A percentile compares a stretch with the other conserved stretches of the same genome.
Evolutionary conservation across 495 filamentous ascomycete species (phyloP).

Genomic region (Sphaerosporella brunnea): DNA sequence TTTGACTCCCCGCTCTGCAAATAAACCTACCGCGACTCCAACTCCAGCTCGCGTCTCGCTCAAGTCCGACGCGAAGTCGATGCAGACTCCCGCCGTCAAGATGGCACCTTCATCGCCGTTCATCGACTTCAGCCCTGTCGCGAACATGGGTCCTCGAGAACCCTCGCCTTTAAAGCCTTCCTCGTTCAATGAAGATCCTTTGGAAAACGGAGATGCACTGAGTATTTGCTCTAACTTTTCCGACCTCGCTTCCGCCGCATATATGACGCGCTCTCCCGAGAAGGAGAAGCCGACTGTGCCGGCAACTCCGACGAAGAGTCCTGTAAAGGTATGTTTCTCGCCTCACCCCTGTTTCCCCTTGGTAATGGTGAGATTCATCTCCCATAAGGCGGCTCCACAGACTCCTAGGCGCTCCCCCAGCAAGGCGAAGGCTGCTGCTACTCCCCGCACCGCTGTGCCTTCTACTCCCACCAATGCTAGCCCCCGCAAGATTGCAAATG

Average conservation of each 20-base stretch:
- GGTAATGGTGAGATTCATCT: too few relatives aligned
- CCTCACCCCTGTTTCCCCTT: background rate
- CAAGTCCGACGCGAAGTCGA: background rate
- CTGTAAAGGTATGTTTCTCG: constrained; percentile 1
- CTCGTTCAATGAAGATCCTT: background rate
- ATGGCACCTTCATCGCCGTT: constrained; percentile 6
- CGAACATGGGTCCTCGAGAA: background rate
- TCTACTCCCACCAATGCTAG: too few relatives aligned
- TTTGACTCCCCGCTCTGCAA: constrained; percentile 1
- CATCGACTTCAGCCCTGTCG: too few relatives aligned
- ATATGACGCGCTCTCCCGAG: too few relatives aligned
- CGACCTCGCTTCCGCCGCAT: constrained; percentile 14
- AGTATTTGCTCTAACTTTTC: constrained; percentile 25
- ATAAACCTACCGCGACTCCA: background rate
- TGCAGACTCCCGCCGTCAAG: constrained; percentile 13
- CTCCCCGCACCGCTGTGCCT: constrained; percentile 9
- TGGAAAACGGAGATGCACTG: too few relatives aligned
- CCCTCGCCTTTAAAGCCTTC: background rate
- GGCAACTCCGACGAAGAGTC: too few relatives aligned
- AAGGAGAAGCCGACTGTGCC: too few relatives aligned
- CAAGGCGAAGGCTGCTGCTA: constrained; percentile 11
- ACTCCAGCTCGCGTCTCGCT: constrained; percentile 4
- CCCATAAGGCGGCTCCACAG: constrained; percentile 13
- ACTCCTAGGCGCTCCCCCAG: constrained; percentile 16
- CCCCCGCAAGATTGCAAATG: too few relatives aligned